A percentile compares a stretch with the other conserved stretches of the same genome.
Conservation (phyloP, 441 rosid species). For the Lepidium campestre region DNA sequence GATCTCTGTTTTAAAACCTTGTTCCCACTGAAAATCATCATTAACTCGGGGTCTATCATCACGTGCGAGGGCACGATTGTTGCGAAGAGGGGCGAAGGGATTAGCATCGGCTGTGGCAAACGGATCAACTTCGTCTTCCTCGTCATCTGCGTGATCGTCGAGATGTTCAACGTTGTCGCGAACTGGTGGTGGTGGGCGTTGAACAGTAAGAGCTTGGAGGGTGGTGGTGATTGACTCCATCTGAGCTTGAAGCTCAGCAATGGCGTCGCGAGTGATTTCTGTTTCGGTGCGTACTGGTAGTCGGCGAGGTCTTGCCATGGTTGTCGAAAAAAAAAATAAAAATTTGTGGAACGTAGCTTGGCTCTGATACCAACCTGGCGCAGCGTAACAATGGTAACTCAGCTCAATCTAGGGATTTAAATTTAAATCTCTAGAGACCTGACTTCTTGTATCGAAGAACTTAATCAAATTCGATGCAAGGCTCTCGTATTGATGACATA, state of each 20-base stretch:
- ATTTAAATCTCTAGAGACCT: no score
- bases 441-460: no score
- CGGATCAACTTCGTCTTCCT: not conserved
- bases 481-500: no score
- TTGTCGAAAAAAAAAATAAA: not conserved
- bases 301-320: not conserved
- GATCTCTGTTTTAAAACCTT: not conserved
- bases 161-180: not conserved
- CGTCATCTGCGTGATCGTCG: not conserved
- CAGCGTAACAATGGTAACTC: no score
- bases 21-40: not conserved
- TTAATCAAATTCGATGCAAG: no score
- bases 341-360: not conserved
- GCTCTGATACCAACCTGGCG: not conserved
- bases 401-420: no score
- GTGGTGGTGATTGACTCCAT: not conserved
- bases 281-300: not conserved
- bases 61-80: no score
- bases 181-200: not conserved
- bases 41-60: no score
- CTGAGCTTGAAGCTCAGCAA: slow-evolving; percentile 2
- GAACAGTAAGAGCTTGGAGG: not conserved
- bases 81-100: not conserved
- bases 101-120: no score
- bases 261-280: not conserved